Base-by-base conservation (phyloP, 495 filamentous ascomycete species). In the Xylaria cubensis region DNA sequence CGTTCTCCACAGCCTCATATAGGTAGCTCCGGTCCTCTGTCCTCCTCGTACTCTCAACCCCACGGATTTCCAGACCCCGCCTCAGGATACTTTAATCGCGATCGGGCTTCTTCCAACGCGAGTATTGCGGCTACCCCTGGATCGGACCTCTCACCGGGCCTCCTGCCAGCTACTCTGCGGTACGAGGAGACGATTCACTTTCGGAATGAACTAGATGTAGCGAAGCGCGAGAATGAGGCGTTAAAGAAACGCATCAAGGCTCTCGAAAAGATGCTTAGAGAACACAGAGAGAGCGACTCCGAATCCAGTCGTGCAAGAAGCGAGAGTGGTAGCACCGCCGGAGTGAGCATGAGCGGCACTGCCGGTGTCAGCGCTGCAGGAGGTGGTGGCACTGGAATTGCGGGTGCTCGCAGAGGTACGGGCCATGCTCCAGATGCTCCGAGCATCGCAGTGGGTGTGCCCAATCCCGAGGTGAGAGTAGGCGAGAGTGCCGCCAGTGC, bases 141-240 rank as follows among this genome's bases (percentile, higher is more conserved):
- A 32, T 79, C 76, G 29, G 78, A 85, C 72, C 77, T 82, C 19
- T 85, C 84, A 2, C 84, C 84, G 0, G 83, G 80, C n/a, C 76
- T 85, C 42, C 55, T 89, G 24, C 85, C 83, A n/a, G 84, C 82
- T 29, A 87, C 86, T n/a, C 75, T 83, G 68, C 82, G 92, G 5
- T 92, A 92, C 77, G 92, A 95, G 74, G 93, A 97, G 79, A 86
- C 88, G 3, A 85, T 88, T 0, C 85, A 88, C 64, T 91, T 93
- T 69, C 87, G 89, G 51, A 84, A 85, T 61, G 94, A 97, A 76
- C 76, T 96, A 15, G 94, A 97, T 59, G 81, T 81, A 7, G 88
- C 91, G 48, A 94, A 92, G 80, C 83, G 86, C 12, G 94, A 97
- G 82, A 97, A 97, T 76, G 94, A 97, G 68, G 78, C 84, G 48